Conservation (phyloP, 2,329 filamentous ascomycete species). For the Aureobasidium sp. region DNA sequence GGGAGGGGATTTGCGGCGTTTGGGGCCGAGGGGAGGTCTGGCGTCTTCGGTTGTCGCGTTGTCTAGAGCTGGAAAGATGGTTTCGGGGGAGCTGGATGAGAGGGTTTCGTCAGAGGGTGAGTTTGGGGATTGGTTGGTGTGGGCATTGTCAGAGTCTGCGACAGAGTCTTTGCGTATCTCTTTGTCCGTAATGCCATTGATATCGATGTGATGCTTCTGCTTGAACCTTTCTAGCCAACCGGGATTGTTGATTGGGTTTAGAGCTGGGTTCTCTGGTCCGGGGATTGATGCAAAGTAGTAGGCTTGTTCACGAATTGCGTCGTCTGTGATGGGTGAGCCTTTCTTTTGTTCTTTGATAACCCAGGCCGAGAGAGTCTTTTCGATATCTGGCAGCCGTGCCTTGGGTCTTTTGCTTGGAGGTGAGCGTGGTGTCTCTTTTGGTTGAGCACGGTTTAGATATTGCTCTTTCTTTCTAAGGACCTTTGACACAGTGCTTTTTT, state of each 20-base stretch:
- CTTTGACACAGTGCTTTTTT: conserved; percentile 88
- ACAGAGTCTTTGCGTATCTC: conserved; percentile 10
- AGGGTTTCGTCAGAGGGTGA: conserved; percentile 52
- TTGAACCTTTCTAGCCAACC: conserved; percentile 95
- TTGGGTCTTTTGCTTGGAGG: conserved; percentile 54
- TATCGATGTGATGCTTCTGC: conserved; percentile 65
- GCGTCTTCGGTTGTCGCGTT: background rate
- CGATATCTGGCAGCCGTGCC: conserved; percentile 83
- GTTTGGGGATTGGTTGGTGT: conserved; percentile 59
- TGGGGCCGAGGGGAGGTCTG: background rate
- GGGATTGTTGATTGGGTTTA: conserved; percentile 53
- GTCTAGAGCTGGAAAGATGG: background rate
- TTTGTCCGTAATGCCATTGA: conserved; percentile 22
- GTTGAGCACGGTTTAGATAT: conserved; percentile 60
- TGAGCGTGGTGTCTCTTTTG: conserved; percentile 4
- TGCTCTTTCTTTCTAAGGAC: conserved; percentile 92
- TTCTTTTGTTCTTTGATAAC: conserved; percentile 72
- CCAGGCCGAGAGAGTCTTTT: conserved; percentile 83
- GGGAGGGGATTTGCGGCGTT: conserved; percentile 30
- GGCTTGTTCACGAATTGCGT: conserved; percentile 79
- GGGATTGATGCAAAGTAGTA: conserved; percentile 70
- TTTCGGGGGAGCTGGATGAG: background rate
- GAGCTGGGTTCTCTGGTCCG: conserved; percentile 60
- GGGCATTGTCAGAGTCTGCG: conserved; percentile 33
- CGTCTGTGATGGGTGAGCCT: conserved; percentile 66